Evolutionary conservation across 2,329 filamentous ascomycete species (phyloP), one percentile per base, ranked within the genome.

Genomic region (Colletotrichum siamense): DNA sequence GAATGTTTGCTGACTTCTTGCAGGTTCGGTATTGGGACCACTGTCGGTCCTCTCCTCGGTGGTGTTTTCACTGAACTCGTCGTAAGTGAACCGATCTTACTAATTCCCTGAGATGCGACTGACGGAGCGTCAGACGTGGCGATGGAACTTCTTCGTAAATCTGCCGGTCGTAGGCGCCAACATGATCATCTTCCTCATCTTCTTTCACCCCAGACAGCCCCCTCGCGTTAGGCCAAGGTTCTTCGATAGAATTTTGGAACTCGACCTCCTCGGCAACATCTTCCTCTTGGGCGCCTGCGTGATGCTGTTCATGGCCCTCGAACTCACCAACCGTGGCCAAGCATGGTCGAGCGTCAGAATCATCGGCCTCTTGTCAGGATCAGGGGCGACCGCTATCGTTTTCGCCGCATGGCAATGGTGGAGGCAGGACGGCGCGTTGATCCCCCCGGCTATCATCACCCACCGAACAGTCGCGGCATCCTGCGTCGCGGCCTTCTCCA

Each of bases 221-320:
- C 82, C 82, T 10, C 70, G 77, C 77, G 39, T 74, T 7, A 49
- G 79, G 8, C 79, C 77, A 7, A 78, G 69, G 2, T 59, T 82
- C 30, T 6, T 80, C 12, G 76, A 81, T 34, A 80, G 81, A 6
- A 57, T 84, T 24, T 30, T 82, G n/a, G 80, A 82, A 44, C 79
- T 84, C 4, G 83, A 84, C 69, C 81, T 87, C 1, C 71, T 85
- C 24, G 89, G 89, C 3, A 87, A 86, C 5, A 30, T 84, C 4
- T 81, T 88, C 13, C 86, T 91, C 71, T 80, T 90, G 4, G 85
- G 84, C 1, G 83, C 84, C 24, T 82, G 88, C 18, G 82, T 89
- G 65, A 86, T 87, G 79, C 79, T 89, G 8, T 83, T 90, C 73
- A 82, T 91, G 3, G 89, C 88, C 1, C 81, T 91, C 22, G 85